These are phyloP conservation scores for Kuraishia hungarica DNA, from an alignment of 805 yeast genomes.

Conservation along the genomic window DNA sequence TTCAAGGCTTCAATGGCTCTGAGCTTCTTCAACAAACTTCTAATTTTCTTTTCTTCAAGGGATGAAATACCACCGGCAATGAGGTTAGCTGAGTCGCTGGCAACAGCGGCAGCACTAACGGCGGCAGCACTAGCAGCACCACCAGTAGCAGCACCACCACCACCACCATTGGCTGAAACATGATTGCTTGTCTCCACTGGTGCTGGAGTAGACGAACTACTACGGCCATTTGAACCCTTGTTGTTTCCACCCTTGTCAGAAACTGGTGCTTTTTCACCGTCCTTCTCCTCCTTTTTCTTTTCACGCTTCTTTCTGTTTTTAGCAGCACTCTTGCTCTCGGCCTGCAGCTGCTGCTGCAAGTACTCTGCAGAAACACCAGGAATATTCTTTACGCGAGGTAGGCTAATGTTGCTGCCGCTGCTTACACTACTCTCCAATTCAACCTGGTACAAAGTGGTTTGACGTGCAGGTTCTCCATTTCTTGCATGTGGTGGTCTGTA, in stretches of 20 bases:
- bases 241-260: neutral
- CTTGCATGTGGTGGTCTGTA: slow-evolving; percentile 97
- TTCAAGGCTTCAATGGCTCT: slow-evolving; percentile 93
- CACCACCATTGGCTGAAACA: slow-evolving; percentile 1
- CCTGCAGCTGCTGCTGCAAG: slow-evolving; percentile 20
- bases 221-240: neutral
- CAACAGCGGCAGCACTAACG: slow-evolving; percentile 8
- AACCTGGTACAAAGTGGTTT: slow-evolving; percentile 50
- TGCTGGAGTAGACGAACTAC: slow-evolving; percentile 2
- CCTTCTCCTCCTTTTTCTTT: slow-evolving; percentile 33
- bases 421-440: slow-evolving; percentile 31
- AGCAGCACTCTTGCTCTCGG: slow-evolving; percentile 56
- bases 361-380: slow-evolving; percentile 48
- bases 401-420: slow-evolving; percentile 16
- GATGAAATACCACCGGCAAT: slow-evolving; percentile 58
- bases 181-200: neutral
- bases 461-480: slow-evolving; percentile 26
- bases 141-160: slow-evolving; percentile 5
- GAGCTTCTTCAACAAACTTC: slow-evolving; percentile 84
- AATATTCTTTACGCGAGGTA: slow-evolving; percentile 27
- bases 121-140: slow-evolving; percentile 1
- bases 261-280: slow-evolving; percentile 3
- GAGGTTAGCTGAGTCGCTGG: slow-evolving; percentile 21
- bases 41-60: slow-evolving; percentile 85
- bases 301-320: slow-evolving; percentile 74